Base-by-base conservation (phyloP, 2,329 filamentous ascomycete genomes). In the Colletotrichum horii region DNA sequence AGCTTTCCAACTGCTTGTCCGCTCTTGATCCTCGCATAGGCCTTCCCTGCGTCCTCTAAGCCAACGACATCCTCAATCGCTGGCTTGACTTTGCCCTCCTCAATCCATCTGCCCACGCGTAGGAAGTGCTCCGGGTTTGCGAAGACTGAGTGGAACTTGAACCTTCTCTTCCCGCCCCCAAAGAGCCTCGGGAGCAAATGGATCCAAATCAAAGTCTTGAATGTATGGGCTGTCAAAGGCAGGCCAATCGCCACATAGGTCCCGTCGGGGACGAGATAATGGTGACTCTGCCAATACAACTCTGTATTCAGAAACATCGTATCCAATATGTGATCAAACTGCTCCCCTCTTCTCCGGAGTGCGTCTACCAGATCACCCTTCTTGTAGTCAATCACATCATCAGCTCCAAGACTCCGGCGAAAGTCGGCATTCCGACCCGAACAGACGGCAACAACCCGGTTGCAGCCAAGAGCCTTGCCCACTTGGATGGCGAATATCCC, bases 21-120 rank as follows among this genome's bases (percentile, higher is more conserved):
- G 2, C 19, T 24, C 83, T 90, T 91, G 79, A 93, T 79, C 75
- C 87, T 89, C 81, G 88, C 87, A 83, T 89, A 92, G 3, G 91
- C 92, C 78, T 89, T 85, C 1, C 85, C 83, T 3, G 86, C 88
- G 69, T 94, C 88, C 16, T 90, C 88, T 79, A 92, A 91, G 22
- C 86, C 85, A 79, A 88, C 93, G 3, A 85, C 85, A 28, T 86
- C 84, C 79, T 93, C 92, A 34, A 93, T 80, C 2, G 91, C 84
- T 4, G 88, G 83, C 82, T 87, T 89, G n/a, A 94, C 76, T 78
- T 90, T 92, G 0, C 90, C 91, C 75, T 93, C 86, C 12, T 83
- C 81, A 79, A 93, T 83, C 90, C 89, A 92, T 52, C 85, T 80
- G 2, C 83, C 89, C 66, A 94, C 80, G 79, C 88, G 83, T n/a